Conservation (phyloP, 257 asterid species). For the Solanum corneliomulleri region DNA sequence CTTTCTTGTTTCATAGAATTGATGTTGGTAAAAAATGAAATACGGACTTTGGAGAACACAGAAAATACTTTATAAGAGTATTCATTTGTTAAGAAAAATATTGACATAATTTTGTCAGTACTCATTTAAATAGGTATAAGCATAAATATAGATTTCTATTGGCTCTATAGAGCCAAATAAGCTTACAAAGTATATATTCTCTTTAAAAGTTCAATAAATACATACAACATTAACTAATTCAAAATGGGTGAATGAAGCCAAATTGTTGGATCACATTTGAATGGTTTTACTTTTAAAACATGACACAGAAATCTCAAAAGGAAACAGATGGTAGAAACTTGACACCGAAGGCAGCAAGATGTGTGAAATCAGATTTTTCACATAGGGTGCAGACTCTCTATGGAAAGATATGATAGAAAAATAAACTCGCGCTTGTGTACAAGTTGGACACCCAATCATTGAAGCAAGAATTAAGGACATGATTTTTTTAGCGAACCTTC, state of each 20-base stretch:
- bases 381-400: background rate
- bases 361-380: background rate
- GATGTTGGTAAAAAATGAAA: background rate
- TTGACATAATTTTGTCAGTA: background rate
- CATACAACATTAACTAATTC: background rate
- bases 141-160: background rate
- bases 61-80: background rate
- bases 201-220: background rate
- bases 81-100: background rate
- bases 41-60: background rate
- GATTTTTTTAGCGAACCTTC: background rate
- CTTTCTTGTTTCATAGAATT: background rate
- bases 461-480: background rate
- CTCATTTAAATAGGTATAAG: background rate
- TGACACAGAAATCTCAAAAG: background rate
- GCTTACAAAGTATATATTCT: background rate
- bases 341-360: background rate
- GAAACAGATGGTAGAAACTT: background rate
- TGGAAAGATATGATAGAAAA: background rate
- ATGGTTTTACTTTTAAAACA: background rate
- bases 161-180: background rate
- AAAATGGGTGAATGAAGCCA: background rate
- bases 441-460: background rate
- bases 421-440: background rate
- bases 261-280: background rate